Percentiles rank a stretch among this genome's conserved stretches.
Evolutionary conservation across 1,139 yeast genomes (phyloP).

Genomic region (Yamadazyma dendronema): DNA sequence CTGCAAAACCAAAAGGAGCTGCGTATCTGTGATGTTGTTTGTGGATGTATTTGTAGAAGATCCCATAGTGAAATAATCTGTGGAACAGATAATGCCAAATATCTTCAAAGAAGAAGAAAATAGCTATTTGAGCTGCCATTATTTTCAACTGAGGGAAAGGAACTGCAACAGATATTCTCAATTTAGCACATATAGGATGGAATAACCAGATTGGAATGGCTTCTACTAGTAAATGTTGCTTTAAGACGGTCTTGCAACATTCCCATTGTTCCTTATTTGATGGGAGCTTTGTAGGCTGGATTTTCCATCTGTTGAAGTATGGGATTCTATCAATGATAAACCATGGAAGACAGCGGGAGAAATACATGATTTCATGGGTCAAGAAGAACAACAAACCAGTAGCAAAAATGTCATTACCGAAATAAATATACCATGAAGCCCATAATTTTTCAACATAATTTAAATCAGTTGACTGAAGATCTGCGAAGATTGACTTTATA

Average conservation of each 20-base stretch:
- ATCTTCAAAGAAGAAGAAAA: constrained; percentile 85
- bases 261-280: constrained; percentile 59
- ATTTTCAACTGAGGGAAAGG: constrained; percentile 73
- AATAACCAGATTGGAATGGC: constrained; percentile 95
- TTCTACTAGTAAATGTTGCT: constrained; percentile 86
- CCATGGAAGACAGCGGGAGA: constrained; percentile 50
- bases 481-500: constrained; percentile 8
- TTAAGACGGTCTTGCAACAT: constrained; percentile 78
- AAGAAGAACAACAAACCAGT: constrained; percentile 45
- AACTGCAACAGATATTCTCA: constrained; percentile 73
- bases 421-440: constrained; percentile 76
- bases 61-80: constrained; percentile 80
- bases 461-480: constrained; percentile 10
- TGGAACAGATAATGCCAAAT: constrained; percentile 97
- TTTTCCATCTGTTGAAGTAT: constrained; percentile 41
- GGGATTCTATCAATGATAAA: constrained; percentile 42
- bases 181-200: constrained; percentile 79
- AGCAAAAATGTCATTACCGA: constrained; percentile 75
- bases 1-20: constrained; percentile 94
- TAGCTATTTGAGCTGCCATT: constrained; percentile 60
- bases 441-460: constrained; percentile 53
- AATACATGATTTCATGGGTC: constrained; percentile 43
- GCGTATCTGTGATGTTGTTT: constrained; percentile 96
- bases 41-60: constrained; percentile 85
- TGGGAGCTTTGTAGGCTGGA: constrained; percentile 43